Evolutionary conservation across 257 asterid genomes (phyloP), one percentile per base, ranked within the genome.

Genomic region (Ballota nigra): DNA sequence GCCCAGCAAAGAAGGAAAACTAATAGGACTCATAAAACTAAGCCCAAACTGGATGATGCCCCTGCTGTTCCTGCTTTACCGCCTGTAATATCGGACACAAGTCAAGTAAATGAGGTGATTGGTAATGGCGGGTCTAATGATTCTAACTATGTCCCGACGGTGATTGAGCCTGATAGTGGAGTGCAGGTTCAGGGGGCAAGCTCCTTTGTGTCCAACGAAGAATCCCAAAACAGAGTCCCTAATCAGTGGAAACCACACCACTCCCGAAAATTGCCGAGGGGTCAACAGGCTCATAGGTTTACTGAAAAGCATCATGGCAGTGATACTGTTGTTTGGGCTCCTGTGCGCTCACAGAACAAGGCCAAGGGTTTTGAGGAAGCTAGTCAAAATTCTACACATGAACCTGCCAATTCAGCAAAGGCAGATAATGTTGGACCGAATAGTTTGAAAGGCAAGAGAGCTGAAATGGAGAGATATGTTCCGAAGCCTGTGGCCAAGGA

Each of bases 391-490:
- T 61, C 77, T 47, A 55, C 70, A 1, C 77, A 76, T 59, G 91
- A 83, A 65, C 43, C 84, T 43, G 71, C 67, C 53, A 63, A 68
- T 83, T 66, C 81, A 19, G 33, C 72, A 5, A 89, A 85, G 77
- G 66, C 67, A 89, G 57, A 43, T 57, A 74, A 75, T 74, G 74
- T 56, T 60, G 76, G 70, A 58, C 95, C 82, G 67, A 84, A 68
- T 85, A 92, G 77, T 78, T 66, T 74, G 20, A 95, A 85, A 79
- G 89, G 96, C 71, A 92, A 88, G 94, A 83, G 97, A 83, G 99
- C 99, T 51, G 99, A 95, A 79, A 88, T 92, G 89, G 98, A 92
- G 84, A 89, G 97, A 74, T 95, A 88, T 75, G 88, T 92, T 47
- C 97, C 98, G 3, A 95, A 95, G 83, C 96, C 98, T 2, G 96